Conservation (phyloP, 306 rosid species). For the Coriaria nepalensis region DNA sequence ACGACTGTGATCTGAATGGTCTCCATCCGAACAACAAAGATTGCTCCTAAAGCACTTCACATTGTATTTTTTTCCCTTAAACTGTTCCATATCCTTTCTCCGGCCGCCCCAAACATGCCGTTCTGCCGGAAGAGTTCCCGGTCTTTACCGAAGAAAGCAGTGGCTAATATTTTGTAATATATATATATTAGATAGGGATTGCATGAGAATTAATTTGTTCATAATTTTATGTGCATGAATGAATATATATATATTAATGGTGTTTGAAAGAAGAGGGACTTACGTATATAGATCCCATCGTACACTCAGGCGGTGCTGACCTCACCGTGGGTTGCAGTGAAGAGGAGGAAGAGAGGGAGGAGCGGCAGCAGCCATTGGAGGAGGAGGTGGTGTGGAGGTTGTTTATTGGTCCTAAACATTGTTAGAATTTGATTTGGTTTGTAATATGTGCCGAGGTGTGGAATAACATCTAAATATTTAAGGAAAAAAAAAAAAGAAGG, state of each 20-base stretch:
- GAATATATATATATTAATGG: no score
- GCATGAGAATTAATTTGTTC: no score
- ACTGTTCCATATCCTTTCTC: constrained; percentile 80
- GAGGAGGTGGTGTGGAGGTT: not conserved
- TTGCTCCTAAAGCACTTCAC: constrained; percentile 59
- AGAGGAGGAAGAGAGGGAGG: constrained; percentile 2
- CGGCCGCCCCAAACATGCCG: constrained; percentile 56
- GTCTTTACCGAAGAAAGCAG: constrained; percentile 41
- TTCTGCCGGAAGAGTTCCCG: constrained; percentile 48
- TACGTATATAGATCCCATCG: constrained; percentile 60
- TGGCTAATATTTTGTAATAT: no score
- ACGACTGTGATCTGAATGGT: constrained; percentile 54
- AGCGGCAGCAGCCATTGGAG: not conserved
- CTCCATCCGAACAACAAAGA: constrained; percentile 35
- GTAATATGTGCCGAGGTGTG: not conserved
- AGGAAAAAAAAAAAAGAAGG: no score
- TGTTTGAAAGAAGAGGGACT: no score
- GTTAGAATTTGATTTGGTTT: not conserved
- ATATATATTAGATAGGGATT: no score
- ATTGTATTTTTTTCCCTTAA: constrained; percentile 63
- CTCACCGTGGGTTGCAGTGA: constrained; percentile 27
- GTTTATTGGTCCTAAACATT: not conserved
- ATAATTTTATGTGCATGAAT: no score
- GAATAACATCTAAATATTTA: no score
- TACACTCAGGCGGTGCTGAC: constrained; percentile 53